A percentile compares a stretch with the other conserved stretches of the same genome.
Evolutionary conservation across 2,329 filamentous ascomycete genomes (phyloP).

Genomic region (Fusarium sororula): DNA sequence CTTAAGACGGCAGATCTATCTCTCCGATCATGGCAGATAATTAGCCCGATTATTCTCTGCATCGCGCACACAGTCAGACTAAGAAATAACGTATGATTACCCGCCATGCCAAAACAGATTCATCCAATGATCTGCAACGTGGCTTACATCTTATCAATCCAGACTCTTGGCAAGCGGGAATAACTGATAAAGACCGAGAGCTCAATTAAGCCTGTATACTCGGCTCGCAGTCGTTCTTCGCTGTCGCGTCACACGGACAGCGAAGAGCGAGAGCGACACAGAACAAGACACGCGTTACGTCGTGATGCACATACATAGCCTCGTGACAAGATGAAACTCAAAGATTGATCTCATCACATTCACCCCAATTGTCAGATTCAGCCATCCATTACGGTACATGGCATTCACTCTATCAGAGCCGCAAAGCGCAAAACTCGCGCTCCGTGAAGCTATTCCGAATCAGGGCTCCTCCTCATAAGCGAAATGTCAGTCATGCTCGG

Average conservation of each 20-base stretch:
- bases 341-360: background rate
- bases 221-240: background rate
- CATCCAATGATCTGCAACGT: background rate
- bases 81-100: background rate
- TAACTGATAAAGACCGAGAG: background rate
- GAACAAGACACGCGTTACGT: background rate
- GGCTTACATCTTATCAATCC: background rate
- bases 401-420: background rate
- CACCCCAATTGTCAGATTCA: background rate
- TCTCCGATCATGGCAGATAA: background rate
- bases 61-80: background rate
- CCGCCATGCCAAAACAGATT: background rate
- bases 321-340: background rate
- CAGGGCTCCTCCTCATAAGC: constrained; percentile 8
- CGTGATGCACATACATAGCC: background rate
- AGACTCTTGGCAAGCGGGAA: background rate
- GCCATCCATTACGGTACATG: background rate
- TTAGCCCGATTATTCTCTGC: background rate
- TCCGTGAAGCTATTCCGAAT: background rate
- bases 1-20: background rate
- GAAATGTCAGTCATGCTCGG: constrained; percentile 14
- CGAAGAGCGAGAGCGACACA: background rate
- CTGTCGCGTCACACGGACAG: background rate
- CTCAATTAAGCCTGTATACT: background rate
- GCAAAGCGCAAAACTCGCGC: background rate